phyloP scores from a whole-genome alignment of 768 basidiomycete species.

The Cystoderma amianthinum region DNA sequence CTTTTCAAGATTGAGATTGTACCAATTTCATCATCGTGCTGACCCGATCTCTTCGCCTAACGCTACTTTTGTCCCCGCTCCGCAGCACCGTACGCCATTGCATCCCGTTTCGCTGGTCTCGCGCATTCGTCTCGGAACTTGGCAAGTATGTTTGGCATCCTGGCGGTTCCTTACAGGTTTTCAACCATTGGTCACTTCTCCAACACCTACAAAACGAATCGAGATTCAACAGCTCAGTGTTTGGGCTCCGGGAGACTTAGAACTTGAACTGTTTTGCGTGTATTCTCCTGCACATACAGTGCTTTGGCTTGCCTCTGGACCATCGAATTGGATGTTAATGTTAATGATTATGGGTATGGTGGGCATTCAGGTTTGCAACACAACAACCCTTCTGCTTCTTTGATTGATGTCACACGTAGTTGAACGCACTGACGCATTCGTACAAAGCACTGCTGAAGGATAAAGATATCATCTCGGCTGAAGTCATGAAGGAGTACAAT shows the following conservation, averaged over 20 bases:
- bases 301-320: conserved; percentile 64
- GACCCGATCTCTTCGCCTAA: conserved; percentile 69
- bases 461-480: conserved; percentile 64
- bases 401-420: conserved; percentile 19
- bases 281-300: conserved; percentile 77
- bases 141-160: conserved; percentile 46
- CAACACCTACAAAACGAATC: conserved; percentile 33
- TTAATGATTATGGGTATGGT: conserved; percentile 60
- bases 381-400: neutral
- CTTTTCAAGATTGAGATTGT: conserved; percentile 62
- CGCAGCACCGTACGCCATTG: conserved; percentile 37
- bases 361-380: conserved; percentile 49
- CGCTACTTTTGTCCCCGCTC: conserved; percentile 56
- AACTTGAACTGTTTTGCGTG: conserved; percentile 60
- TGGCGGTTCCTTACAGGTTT: conserved; percentile 67
- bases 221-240: conserved; percentile 73
- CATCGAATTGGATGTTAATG: conserved; percentile 74
- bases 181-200: conserved; percentile 31
- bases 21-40: conserved; percentile 55
- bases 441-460: conserved; percentile 71
- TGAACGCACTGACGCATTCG: conserved; percentile 40
- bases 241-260: conserved; percentile 72
- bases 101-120: conserved; percentile 35
- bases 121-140: conserved; percentile 36
- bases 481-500: conserved; percentile 83